Evolutionary conservation across 345 rosid species (phyloP).

Genomic region (Psidium friedrichsthalianum): DNA sequence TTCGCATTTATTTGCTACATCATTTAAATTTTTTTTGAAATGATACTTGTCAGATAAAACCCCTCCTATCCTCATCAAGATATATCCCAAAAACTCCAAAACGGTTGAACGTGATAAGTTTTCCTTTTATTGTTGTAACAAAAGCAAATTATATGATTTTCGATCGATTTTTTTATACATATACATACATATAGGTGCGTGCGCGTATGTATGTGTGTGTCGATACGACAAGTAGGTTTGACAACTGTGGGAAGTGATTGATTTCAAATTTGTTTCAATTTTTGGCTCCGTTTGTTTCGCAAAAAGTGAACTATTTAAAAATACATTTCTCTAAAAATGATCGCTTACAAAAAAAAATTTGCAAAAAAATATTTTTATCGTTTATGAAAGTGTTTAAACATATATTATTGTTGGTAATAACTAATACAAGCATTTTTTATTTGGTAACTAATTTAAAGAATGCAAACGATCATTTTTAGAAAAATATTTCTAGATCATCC

Average conservation of each 20-base stretch:
- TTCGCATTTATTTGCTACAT: neutral
- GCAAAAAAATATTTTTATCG: fast-evolving
- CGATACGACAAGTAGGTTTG: neutral
- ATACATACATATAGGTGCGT: neutral
- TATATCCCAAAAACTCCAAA: neutral
- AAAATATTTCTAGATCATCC: fast-evolving
- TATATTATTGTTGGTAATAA: neutral
- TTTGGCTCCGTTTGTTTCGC: fast-evolving
- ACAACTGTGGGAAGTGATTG: neutral
- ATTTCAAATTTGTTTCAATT: neutral
- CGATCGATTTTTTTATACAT: neutral
- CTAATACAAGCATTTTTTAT: neutral
- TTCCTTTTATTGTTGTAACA: neutral
- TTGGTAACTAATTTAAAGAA: neutral
- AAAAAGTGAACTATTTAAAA: fast-evolving
- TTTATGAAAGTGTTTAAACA: neutral
- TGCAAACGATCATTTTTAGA: fast-evolving
- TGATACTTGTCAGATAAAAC: neutral
- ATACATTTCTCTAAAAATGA: neutral
- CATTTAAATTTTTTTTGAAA: neutral
- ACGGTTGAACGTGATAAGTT: neutral
- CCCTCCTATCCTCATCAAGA: neutral
- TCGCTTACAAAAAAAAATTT: fast-evolving
- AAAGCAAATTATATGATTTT: neutral
- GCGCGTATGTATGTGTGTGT: neutral